phyloP scores from a whole-genome alignment of 305 asterid species.

The Fraxinus dipetala region DNA sequence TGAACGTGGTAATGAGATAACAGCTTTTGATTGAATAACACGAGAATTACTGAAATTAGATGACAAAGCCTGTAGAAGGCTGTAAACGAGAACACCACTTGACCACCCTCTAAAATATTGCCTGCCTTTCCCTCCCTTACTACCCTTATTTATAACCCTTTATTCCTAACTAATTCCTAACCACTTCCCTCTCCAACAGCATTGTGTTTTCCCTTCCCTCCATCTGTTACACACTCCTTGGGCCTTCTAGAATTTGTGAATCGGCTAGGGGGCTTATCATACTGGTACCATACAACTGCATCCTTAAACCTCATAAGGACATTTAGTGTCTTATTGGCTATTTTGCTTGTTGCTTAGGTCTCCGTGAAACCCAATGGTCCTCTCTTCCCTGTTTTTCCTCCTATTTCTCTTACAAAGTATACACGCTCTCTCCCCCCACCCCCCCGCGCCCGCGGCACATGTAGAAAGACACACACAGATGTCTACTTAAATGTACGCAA shows the following conservation, averaged over 20 bases:
- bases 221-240: background rate
- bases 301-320: background rate
- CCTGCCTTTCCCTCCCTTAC: background rate
- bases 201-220: background rate
- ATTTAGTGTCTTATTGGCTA: background rate
- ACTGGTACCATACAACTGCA: background rate
- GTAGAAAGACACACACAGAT: background rate
- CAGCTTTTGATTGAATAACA: conserved; percentile 39
- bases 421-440: too few relatives aligned
- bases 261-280: background rate
- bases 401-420: background rate
- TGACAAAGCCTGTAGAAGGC: background rate
- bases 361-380: background rate
- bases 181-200: background rate
- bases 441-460: too few relatives aligned
- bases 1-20: background rate
- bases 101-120: background rate
- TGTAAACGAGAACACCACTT: background rate
- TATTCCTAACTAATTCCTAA: background rate
- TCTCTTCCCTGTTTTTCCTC: background rate
- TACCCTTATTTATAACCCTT: background rate
- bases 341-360: conserved; percentile 1
- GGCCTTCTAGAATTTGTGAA: background rate
- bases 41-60: conserved; percentile 21
- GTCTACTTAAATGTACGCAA: background rate